Base-by-base conservation (phyloP, 139 green algal genomes). In the Chlorella sp. region DNA sequence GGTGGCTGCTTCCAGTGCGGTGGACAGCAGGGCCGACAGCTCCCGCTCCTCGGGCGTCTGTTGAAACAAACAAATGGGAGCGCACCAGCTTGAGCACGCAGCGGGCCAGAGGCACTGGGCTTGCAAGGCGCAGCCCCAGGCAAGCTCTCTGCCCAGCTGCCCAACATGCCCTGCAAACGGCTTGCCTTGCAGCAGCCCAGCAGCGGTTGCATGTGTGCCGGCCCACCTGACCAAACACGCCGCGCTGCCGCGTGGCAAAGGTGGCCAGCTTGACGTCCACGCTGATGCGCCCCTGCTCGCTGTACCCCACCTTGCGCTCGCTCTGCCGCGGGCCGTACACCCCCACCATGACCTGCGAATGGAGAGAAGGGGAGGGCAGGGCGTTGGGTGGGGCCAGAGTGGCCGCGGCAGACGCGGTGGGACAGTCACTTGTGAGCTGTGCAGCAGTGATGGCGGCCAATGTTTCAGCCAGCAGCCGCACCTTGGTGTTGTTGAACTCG, bases 321-420 rank as follows among this genome's bases (percentile, higher is more conserved):
- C 86, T 93, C 39, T 96, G 88, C 9, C 93, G 82, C 1, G 94
- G 94, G 4, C 94, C 94, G 41, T 96, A 97, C 32, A 97, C 90
- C 21, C 89, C 93, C 30, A 92, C 94, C 87, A 97, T 95, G 23
- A 95, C 76, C 76, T 82, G 56, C 80, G 23, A 3, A 64, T 1
- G 63, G 63, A 38, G 63, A 38, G 26, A 16, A 38, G 63, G 26
- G 2, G 20, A 2, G 63, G 13, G 63, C 4, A 69, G 28, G 18
- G 23, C 2, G 28, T 30, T 2, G n/a, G n/a, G n/a, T n/a, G n/a
- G n/a, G n/a, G n/a, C n/a, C n/a, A n/a, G n/a, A n/a, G n/a, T n/a
- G n/a, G n/a, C n/a, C n/a, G n/a, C n/a, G n/a, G n/a, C n/a, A n/a
- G n/a, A n/a, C n/a, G n/a, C n/a, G n/a, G n/a, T n/a, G n/a, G n/a